These are phyloP conservation scores for Coemansia sp. DNA, from an alignment of 192 early-diverging fungal species.

Conservation along the genomic window DNA sequence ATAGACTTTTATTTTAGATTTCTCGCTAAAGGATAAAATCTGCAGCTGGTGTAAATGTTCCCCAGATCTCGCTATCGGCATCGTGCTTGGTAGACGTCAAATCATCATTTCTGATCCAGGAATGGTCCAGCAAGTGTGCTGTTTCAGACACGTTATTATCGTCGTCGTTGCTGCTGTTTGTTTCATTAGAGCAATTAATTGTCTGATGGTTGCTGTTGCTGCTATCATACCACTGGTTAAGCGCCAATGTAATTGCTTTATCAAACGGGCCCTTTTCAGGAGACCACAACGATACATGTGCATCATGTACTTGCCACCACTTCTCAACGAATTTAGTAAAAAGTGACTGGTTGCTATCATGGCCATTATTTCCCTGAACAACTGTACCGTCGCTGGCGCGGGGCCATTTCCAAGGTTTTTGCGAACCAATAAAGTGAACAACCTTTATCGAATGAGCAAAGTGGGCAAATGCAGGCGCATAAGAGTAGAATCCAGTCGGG, in stretches of 20 bases:
- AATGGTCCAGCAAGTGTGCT: constrained; percentile 26
- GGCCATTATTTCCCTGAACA: constrained; percentile 18
- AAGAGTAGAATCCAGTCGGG: constrained; percentile 45
- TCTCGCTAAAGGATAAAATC: constrained; percentile 27
- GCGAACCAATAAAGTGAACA: constrained; percentile 82
- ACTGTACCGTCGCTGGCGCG: constrained; percentile 24
- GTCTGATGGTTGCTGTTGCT: not conserved
- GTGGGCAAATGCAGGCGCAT: constrained; percentile 75
- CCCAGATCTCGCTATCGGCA: constrained; percentile 31
- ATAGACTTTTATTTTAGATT: too few species aligned
- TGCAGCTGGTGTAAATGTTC: constrained; percentile 33
- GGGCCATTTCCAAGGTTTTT: constrained; percentile 77
- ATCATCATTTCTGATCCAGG: constrained; percentile 22
- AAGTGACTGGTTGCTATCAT: constrained; percentile 15
- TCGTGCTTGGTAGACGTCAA: constrained; percentile 1
- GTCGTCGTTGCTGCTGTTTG: not conserved
- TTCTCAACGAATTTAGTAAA: constrained; percentile 55
- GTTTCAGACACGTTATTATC: not conserved
- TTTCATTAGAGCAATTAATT: not conserved
- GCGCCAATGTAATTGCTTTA: constrained; percentile 14
- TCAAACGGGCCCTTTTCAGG: constrained; percentile 20
- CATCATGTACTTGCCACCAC: constrained; percentile 73
- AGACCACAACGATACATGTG: constrained; percentile 38
- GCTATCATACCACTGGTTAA: not conserved
- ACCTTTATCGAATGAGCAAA: constrained; percentile 67